Conservation (phyloP, 257 asterid species). For the Verbascum thapsus region DNA sequence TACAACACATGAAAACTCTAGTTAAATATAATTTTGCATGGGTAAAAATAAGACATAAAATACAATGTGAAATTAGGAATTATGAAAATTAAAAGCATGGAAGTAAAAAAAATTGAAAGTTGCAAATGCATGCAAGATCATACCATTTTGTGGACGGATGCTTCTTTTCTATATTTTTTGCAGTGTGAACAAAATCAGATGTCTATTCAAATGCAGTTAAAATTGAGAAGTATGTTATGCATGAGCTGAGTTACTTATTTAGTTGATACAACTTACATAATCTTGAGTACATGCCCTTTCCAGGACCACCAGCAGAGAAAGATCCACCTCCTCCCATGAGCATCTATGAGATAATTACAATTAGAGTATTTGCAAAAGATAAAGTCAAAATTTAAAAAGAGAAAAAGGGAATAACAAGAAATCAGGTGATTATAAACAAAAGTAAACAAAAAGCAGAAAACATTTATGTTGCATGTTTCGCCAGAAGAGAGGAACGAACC, state of each 20-base stretch:
- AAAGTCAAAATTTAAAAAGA: slow-evolving; percentile 3
- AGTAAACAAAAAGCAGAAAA: not conserved
- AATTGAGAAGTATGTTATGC: slow-evolving; percentile 1
- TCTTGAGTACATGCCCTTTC: slow-evolving; percentile 96
- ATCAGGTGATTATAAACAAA: not conserved
- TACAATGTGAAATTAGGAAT: not conserved
- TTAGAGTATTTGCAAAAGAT: slow-evolving; percentile 25
- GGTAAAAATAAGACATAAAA: not conserved
- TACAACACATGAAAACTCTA: slow-evolving; percentile 19
- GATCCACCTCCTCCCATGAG: slow-evolving; percentile 99
- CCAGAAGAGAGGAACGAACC: slow-evolving; percentile 41
- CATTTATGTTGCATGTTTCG: not conserved
- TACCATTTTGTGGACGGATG: not conserved
- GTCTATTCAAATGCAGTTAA: not conserved
- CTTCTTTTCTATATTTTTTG: not conserved
- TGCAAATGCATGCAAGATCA: not conserved
- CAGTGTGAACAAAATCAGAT: not conserved
- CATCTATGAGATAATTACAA: slow-evolving; percentile 54
- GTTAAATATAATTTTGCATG: slow-evolving; percentile 1
- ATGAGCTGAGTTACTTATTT: slow-evolving; percentile 14
- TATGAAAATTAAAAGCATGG: not conserved
- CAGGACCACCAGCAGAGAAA: slow-evolving; percentile 99
- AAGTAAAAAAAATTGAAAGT: slow-evolving; percentile 6
- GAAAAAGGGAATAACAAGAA: not conserved
- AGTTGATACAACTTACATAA: slow-evolving; percentile 58